Conservation (phyloP, 75 land plant genomes). For the Ceratopteris richardii region DNA sequence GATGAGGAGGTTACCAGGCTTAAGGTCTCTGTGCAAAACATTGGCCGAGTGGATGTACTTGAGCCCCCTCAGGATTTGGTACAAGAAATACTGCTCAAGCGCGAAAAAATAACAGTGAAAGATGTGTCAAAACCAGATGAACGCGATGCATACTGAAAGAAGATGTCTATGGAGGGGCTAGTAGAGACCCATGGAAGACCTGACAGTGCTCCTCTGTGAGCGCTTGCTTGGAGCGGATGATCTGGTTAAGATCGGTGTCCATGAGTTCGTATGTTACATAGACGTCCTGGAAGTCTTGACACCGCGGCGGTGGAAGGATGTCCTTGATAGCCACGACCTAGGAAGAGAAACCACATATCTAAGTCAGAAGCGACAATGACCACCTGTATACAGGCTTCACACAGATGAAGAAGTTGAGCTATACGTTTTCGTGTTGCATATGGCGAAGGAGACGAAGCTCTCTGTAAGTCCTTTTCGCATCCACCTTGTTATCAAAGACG, state of each 20-base stretch:
- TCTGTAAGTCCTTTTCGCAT: conserved; percentile 53
- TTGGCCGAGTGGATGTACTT: conserved; percentile 87
- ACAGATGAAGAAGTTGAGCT: background rate
- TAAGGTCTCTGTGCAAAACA: conserved; percentile 74
- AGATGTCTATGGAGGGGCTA: too few species aligned
- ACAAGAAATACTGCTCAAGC: conserved; percentile 56
- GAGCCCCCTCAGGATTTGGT: conserved; percentile 72
- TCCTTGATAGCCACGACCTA: conserved; percentile 65
- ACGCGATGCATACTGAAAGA: too few species aligned
- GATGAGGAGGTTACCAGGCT: conserved; percentile 60
- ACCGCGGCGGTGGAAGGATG: conserved; percentile 47
- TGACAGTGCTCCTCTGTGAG: conserved; percentile 62
- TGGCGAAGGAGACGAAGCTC: conserved; percentile 61
- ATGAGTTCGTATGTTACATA: conserved; percentile 51
- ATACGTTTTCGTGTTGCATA: conserved; percentile 72
- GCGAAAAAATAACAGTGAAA: background rate
- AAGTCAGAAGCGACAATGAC: conserved; percentile 2
- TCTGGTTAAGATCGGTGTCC: conserved; percentile 57
- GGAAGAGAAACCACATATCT: background rate
- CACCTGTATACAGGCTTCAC: background rate
- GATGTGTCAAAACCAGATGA: background rate
- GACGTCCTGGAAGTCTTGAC: conserved; percentile 47
- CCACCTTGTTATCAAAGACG: conserved; percentile 55
- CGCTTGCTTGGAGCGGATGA: conserved; percentile 52
- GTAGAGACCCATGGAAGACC: conserved; percentile 17